These are phyloP conservation scores for Labyrinthula sp. DNA, from an alignment of 352 stramenopile species.

Conservation along the genomic window DNA sequence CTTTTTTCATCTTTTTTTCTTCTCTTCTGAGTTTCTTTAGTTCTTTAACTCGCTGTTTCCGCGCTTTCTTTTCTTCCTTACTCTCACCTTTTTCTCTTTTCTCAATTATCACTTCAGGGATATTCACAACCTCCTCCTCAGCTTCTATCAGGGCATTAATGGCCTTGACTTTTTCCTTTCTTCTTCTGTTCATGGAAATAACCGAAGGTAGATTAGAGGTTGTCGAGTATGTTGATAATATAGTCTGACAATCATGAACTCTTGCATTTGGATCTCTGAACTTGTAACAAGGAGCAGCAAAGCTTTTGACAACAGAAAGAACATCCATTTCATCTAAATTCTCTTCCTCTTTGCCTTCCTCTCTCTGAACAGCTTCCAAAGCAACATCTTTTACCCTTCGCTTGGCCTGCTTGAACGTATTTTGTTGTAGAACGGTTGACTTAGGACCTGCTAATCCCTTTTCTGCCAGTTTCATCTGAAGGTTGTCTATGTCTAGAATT, in stretches of 20 bases:
- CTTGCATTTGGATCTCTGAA: slow-evolving; percentile 36
- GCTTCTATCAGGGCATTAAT: too few species aligned
- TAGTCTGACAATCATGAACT: slow-evolving; percentile 95
- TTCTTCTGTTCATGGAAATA: too few species aligned
- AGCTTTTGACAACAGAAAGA: slow-evolving; percentile 17
- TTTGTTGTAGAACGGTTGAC: too few species aligned
- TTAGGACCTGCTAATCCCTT: slow-evolving; percentile 42
- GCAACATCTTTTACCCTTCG: slow-evolving; percentile 30
- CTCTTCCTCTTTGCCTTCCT: slow-evolving; percentile 34
- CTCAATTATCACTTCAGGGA: too few species aligned
- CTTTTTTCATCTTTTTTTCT: slow-evolving; percentile 80
- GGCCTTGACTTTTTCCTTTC: too few species aligned
- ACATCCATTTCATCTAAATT: slow-evolving; percentile 2
- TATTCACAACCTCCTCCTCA: not conserved
- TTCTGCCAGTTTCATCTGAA: slow-evolving; percentile 43
- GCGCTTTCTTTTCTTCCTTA: slow-evolving; percentile 64
- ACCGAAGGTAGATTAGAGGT: slow-evolving; percentile 88
- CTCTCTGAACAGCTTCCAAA: slow-evolving; percentile 35
- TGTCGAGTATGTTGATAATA: slow-evolving; percentile 91
- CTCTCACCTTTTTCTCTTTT: slow-evolving; percentile 55
- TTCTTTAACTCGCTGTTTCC: slow-evolving; percentile 70
- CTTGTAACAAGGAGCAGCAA: slow-evolving; percentile 22
- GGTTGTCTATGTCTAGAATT: slow-evolving; percentile 37
- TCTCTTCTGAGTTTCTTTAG: slow-evolving; percentile 60
- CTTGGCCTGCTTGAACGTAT: too few species aligned